Conservation (phyloP, 306 rosid species). For the Vicia villosa region DNA sequence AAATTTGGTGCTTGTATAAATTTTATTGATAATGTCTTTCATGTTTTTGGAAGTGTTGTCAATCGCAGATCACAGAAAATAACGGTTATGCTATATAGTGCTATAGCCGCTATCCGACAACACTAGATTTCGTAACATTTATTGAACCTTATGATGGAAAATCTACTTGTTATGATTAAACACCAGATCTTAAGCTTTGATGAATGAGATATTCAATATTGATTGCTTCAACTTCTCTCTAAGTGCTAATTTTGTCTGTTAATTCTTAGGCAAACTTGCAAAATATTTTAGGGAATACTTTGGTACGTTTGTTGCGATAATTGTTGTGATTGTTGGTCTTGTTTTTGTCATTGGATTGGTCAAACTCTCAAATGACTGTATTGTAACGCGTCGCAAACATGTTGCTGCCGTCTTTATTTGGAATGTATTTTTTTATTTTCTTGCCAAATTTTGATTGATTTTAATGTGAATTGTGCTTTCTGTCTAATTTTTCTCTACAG, state of each 20-base stretch:
- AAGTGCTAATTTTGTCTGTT: slow-evolving; percentile 3
- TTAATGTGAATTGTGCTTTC: slow-evolving; percentile 11
- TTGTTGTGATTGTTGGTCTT: background rate
- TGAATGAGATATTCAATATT: slow-evolving; percentile 4
- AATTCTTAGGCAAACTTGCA: background rate
- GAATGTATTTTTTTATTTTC: slow-evolving; percentile 9
- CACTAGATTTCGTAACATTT: slow-evolving; percentile 5
- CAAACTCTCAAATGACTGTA: background rate
- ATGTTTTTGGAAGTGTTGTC: background rate
- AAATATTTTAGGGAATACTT: background rate
- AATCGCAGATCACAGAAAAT: background rate
- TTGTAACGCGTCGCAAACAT: slow-evolving; percentile 16
- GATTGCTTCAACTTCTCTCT: slow-evolving; percentile 3
- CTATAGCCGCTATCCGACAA: background rate
- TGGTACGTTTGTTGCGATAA: background rate
- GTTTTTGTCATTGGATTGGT: slow-evolving; percentile 16
- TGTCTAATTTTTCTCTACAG: slow-evolving; percentile 46
- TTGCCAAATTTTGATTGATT: background rate
- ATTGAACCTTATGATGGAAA: background rate
- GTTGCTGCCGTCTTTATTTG: too few relatives aligned
- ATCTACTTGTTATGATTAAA: slow-evolving; percentile 15
- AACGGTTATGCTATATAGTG: background rate
- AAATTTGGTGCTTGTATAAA: background rate
- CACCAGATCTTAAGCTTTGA: slow-evolving; percentile 1
- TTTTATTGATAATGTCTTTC: background rate